Percentiles rank a stretch among this genome's conserved stretches.
These are phyloP conservation scores for Alternaria atra DNA, from an alignment of 2,329 filamentous ascomycete species.

Conservation along the genomic window DNA sequence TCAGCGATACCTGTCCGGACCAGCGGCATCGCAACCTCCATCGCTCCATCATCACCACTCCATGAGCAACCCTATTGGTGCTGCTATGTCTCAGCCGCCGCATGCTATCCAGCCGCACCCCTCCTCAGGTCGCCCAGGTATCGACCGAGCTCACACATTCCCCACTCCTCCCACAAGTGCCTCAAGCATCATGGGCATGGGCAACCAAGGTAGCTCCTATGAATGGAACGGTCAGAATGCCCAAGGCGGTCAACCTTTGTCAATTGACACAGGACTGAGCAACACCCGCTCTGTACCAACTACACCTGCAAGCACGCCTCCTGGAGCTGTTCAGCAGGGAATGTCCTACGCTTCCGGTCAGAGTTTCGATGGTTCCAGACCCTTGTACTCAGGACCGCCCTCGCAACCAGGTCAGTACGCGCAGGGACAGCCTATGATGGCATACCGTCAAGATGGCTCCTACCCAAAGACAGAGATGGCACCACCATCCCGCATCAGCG, in stretches of 20 bases:
- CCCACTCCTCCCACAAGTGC: conserved; percentile 92
- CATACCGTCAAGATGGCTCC: conserved; percentile 58
- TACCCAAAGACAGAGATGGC: conserved; percentile 92
- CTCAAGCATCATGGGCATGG: conserved; percentile 84
- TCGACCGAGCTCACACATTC: conserved; percentile 87
- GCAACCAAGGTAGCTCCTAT: conserved; percentile 75
- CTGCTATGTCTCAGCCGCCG: conserved; percentile 72
- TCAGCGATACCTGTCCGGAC: conserved; percentile 66
- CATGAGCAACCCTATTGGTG: conserved; percentile 68
- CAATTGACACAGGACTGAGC: conserved; percentile 81
- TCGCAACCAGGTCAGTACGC: conserved; percentile 75
- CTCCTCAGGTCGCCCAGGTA: conserved; percentile 69
- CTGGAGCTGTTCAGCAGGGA: conserved; percentile 78
- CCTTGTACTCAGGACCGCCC: conserved; percentile 78
- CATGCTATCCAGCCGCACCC: conserved; percentile 69
- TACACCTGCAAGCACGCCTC: conserved; percentile 90
- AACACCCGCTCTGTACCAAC: conserved; percentile 86
- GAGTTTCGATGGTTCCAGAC: conserved; percentile 78
- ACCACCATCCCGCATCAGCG: conserved; percentile 73
- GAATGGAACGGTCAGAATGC: conserved; percentile 72
- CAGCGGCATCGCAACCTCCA: conserved; percentile 67
- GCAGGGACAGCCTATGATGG: conserved; percentile 70
- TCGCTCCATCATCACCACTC: conserved; percentile 77
- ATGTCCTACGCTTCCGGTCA: conserved; percentile 80
- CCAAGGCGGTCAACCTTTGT: conserved; percentile 74